These are phyloP conservation scores for Trichoderma atrobrunneum DNA, from an alignment of 2,329 filamentous ascomycete genomes.

Conservation along the genomic window DNA sequence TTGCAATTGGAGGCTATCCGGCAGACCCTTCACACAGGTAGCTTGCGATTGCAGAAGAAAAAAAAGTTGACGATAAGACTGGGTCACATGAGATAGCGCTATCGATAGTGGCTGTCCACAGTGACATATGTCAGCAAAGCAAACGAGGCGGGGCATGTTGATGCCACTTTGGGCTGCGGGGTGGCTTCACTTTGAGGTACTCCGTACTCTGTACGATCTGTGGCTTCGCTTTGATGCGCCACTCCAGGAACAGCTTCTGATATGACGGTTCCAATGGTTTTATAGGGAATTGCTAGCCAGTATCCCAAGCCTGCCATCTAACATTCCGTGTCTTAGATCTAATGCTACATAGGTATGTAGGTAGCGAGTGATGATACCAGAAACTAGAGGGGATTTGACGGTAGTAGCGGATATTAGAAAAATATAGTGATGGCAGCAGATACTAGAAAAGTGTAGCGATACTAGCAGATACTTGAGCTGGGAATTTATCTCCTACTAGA, in stretches of 20 bases:
- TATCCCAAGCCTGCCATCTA: no score
- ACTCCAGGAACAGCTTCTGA: background rate
- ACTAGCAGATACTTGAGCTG: no score
- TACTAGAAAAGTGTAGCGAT: no score
- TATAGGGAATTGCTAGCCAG: background rate
- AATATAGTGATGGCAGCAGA: no score
- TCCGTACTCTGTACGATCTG: background rate
- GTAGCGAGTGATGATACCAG: no score
- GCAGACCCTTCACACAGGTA: slow-evolving; percentile 19
- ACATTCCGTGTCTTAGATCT: background rate
- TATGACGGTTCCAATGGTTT: background rate
- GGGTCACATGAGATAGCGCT: slow-evolving; percentile 17
- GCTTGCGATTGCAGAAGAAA: slow-evolving; percentile 25
- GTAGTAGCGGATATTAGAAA: no score
- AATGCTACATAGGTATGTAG: no score
- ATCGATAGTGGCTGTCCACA: slow-evolving; percentile 18
- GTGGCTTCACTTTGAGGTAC: background rate
- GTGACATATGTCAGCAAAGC: slow-evolving; percentile 5
- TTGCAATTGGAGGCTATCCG: slow-evolving; percentile 30
- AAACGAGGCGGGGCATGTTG: background rate
- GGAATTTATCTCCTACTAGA: no score
- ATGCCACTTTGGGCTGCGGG: background rate
- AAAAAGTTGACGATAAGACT: slow-evolving; percentile 33
- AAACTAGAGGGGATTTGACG: no score
- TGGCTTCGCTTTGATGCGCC: background rate